phyloP scores from a whole-genome alignment of 2,329 filamentous ascomycete genomes.

The Neocatenulostroma microsporum region DNA sequence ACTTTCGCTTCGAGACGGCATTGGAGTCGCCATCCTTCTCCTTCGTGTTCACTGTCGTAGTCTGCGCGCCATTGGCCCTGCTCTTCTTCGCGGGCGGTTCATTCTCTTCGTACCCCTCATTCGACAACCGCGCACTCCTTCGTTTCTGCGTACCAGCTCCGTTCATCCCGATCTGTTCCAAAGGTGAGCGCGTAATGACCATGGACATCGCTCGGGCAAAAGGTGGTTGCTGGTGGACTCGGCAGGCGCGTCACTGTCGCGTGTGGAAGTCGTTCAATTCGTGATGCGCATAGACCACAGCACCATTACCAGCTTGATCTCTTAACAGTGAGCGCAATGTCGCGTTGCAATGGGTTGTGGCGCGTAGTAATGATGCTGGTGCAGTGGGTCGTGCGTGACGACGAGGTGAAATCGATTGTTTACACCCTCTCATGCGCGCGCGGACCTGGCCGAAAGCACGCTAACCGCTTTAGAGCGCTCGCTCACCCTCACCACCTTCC shows the following conservation, averaged over 20 bases:
- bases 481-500: too few species aligned
- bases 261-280: constrained; percentile 5
- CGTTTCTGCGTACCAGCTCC: constrained; percentile 41
- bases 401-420: too few species aligned
- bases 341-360: constrained; percentile 11
- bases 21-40: constrained; percentile 25
- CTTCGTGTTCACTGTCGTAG: constrained; percentile 32
- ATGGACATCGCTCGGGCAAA: constrained; percentile 31
- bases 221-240: constrained; percentile 1
- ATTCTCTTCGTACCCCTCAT: constrained; percentile 38
- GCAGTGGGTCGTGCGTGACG: too few species aligned
- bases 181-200: constrained; percentile 34
- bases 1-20: constrained; percentile 29
- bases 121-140: constrained; percentile 37
- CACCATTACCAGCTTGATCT: constrained; percentile 1
- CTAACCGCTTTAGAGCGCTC: too few species aligned
- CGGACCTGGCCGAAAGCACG: too few species aligned
- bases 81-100: constrained; percentile 37
- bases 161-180: constrained; percentile 42
- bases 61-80: constrained; percentile 29
- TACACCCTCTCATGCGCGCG: too few species aligned
- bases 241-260: constrained; percentile 13
- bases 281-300: constrained; percentile 5
- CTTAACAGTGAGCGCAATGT: constrained; percentile 8
- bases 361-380: constrained; percentile 18